Evolutionary conservation across 139 green algal genomes (phyloP), one percentile per base, ranked within the genome.

Genomic region (Nannochloris sp.): DNA sequence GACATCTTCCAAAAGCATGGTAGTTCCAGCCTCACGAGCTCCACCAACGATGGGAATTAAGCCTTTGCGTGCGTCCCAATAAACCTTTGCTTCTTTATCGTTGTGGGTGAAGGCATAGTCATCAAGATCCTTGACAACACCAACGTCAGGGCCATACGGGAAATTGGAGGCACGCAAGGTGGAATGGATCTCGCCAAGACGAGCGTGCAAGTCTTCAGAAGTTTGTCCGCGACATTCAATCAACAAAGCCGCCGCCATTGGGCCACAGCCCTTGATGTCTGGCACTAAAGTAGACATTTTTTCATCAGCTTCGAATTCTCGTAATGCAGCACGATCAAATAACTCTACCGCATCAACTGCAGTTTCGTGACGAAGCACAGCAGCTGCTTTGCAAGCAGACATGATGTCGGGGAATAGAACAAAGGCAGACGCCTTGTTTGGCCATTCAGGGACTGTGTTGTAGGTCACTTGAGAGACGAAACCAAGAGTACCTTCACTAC

Each of bases 1-100:
- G 47, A 98, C 92, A 71, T 98, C 92, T 82, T 98, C 92, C 61
- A 98, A 95, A 51, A 98, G 81, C 90, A 97, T 96, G 42, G 76
- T 86, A 1, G 92, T 98, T 48, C 92, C 89, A 38, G 79, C 68
- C 75, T 96, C 89, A n/a, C 92, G 74, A 1, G 85, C 88, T 8
- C 76, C 90, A 38, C 92, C 92, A 45, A 98, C 92, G 45, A 98
- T 94, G 68, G 92, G 92, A 64, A 98, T 98, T 14, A 98, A 83
- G 7, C 92, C 92, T 78, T 95, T 96, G 61, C 92, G 86, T 65
- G 95, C 87, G 74, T 98, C 90, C 92, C 92, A 98, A 78, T 90
- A 95, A 23, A 83, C 75, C 57, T 92, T 96, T 79, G 81, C 90
- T 39, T 86, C 85, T 66, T 84, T 83, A 30, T 74, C 30, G 32